Percentiles rank a stretch among this genome's conserved stretches.
phyloP scores from a whole-genome alignment of 2,329 filamentous ascomycete genomes.

The Penicillium sp. region DNA sequence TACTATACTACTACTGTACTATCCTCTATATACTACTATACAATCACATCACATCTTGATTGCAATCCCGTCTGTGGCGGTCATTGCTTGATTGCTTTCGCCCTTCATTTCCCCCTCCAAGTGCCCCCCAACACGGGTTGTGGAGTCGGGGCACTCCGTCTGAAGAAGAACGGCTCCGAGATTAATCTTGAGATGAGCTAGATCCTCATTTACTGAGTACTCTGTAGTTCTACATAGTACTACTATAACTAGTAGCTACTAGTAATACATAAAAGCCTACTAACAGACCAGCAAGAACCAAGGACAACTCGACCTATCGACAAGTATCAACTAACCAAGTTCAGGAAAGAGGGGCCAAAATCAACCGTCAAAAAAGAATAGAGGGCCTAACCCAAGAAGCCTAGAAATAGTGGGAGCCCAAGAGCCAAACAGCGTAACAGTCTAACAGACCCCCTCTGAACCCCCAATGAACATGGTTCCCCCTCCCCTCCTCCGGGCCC shows the following conservation, averaged over 20 bases:
- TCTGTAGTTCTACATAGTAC: neutral
- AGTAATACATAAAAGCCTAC: too few relatives aligned
- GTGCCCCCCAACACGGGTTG: neutral
- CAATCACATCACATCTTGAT: neutral
- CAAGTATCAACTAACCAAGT: constrained; percentile 13
- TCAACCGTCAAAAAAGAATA: neutral
- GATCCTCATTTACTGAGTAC: neutral
- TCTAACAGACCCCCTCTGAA: too few relatives aligned
- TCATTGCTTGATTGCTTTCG: constrained; percentile 7
- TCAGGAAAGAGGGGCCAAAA: constrained; percentile 19
- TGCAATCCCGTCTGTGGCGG: constrained; percentile 3
- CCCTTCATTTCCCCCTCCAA: constrained; percentile 9
- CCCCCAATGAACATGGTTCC: constrained; percentile 16
- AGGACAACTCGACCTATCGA: neutral
- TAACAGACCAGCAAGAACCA: neutral
- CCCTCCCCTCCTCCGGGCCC: constrained; percentile 19
- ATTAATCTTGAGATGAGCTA: constrained; percentile 1
- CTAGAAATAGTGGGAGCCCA: too few relatives aligned
- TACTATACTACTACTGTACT: too few relatives aligned
- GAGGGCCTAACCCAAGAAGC: too few relatives aligned
- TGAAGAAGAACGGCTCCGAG: constrained; percentile 2
- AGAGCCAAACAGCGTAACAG: neutral
- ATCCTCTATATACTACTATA: neutral
- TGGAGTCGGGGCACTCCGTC: constrained; percentile 3
- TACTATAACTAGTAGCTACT: too few relatives aligned